Conservation (phyloP, 495 filamentous ascomycete species). For the Penicillium canescens region DNA sequence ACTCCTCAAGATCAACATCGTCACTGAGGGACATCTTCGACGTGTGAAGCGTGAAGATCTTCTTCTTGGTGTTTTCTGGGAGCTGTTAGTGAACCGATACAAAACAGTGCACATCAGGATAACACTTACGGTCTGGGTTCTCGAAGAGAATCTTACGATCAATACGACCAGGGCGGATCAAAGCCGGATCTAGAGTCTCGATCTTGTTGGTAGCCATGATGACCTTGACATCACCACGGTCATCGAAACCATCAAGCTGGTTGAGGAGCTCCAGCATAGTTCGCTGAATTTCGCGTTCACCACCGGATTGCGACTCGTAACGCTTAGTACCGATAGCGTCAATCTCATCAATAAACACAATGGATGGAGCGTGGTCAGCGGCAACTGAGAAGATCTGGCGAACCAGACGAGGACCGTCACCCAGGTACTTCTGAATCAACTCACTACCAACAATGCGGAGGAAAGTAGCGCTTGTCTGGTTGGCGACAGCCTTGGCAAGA, state of each 20-base stretch:
- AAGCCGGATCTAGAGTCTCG: slow-evolving; percentile 91
- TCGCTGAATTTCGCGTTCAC: slow-evolving; percentile 95
- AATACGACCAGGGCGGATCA: slow-evolving; percentile 97
- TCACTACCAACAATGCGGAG: slow-evolving; percentile 97
- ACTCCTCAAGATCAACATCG: slow-evolving; percentile 97
- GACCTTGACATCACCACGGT: slow-evolving; percentile 98
- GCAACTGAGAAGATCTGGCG: slow-evolving; percentile 98
- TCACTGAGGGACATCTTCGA: slow-evolving; percentile 96
- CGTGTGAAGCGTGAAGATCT: slow-evolving; percentile 99
- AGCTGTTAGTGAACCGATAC: slow-evolving; percentile 29
- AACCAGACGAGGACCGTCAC: slow-evolving; percentile 91
- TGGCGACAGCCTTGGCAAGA: slow-evolving; percentile 95
- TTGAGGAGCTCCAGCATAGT: slow-evolving; percentile 99
- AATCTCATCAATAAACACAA: slow-evolving; percentile 99
- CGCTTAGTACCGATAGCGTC: slow-evolving; percentile 99
- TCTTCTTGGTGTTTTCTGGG: slow-evolving; percentile 94
- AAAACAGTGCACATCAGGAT: neutral
- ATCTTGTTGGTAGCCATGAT: slow-evolving; percentile 99
- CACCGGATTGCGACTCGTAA: slow-evolving; percentile 95
- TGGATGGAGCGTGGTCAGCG: slow-evolving; percentile 93
- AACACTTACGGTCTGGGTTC: slow-evolving; percentile 85
- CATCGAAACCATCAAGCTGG: slow-evolving; percentile 98
- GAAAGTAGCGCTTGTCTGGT: slow-evolving; percentile 98
- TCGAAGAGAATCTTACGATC: slow-evolving; percentile 99
- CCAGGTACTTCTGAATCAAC: slow-evolving; percentile 98